phyloP scores from a whole-genome alignment of 1,284 basidiomycete genomes.

The Coniferiporia weirii region DNA sequence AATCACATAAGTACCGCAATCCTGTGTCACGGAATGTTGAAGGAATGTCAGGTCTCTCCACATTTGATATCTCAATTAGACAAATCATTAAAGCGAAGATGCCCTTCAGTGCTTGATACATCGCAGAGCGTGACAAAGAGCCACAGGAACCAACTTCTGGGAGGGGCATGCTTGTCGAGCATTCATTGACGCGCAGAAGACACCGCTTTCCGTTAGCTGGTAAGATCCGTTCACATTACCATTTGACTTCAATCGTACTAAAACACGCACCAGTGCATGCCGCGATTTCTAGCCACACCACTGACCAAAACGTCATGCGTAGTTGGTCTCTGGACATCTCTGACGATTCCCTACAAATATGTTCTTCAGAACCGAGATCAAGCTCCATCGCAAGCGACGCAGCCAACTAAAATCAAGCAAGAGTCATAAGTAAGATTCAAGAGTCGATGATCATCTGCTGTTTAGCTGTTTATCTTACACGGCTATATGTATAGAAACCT shows the following conservation, averaged over 20 bases:
- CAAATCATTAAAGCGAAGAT: conserved; percentile 5
- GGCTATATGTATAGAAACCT: conserved; percentile 9
- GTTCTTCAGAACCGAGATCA: conserved; percentile 7
- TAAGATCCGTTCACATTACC: neutral
- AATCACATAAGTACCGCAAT: neutral
- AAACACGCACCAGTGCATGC: conserved; percentile 11
- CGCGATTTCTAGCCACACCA: conserved; percentile 8
- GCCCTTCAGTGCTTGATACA: conserved; percentile 8
- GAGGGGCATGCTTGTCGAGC: conserved; percentile 11
- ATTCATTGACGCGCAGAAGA: conserved; percentile 5
- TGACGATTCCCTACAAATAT: neutral
- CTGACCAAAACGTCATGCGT: conserved; percentile 14
- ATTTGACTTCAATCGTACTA: neutral
- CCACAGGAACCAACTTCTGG: conserved; percentile 1
- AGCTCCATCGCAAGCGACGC: conserved; percentile 8
- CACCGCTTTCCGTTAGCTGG: neutral
- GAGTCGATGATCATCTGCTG: neutral
- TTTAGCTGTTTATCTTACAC: neutral
- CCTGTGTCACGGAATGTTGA: conserved; percentile 3
- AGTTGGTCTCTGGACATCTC: neutral
- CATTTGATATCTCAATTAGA: conserved; percentile 2
- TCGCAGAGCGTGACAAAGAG: conserved; percentile 2
- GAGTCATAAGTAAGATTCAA: neutral
- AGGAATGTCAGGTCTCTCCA: conserved; percentile 6
- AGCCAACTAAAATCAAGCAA: neutral